Evolutionary conservation across 139 green algal genomes (phyloP).

Genomic region (Chlorella sp.): DNA sequence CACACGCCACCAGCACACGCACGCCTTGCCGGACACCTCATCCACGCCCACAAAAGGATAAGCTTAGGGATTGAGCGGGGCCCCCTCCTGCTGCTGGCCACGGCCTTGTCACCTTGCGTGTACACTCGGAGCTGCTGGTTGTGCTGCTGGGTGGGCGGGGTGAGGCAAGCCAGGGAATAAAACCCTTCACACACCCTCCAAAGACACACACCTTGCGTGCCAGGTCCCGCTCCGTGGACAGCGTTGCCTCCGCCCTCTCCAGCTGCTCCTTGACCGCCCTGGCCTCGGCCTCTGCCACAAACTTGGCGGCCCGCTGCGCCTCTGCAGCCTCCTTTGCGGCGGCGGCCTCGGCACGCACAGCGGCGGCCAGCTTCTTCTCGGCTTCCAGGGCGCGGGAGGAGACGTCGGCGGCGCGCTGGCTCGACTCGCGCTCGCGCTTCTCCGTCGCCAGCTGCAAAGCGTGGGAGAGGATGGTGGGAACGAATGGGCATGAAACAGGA

Average conservation of each 20-base stretch:
- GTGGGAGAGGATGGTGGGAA: not conserved
- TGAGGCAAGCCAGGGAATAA: too few relatives aligned
- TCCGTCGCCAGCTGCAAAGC: slow-evolving; percentile 20
- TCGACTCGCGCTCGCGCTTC: slow-evolving; percentile 27
- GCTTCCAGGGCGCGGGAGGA: slow-evolving; percentile 24
- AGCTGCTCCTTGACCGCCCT: slow-evolving; percentile 16
- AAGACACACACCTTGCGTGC: slow-evolving; percentile 23
- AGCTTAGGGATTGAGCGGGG: too few relatives aligned
- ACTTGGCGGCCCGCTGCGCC: slow-evolving; percentile 23
- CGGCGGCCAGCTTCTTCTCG: slow-evolving; percentile 41
- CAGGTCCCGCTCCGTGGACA: slow-evolving; percentile 28
- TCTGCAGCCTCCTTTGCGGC: slow-evolving; percentile 5
- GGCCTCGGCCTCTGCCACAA: slow-evolving; percentile 30
- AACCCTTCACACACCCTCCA: not conserved
- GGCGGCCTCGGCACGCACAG: slow-evolving; percentile 17
- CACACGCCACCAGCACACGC: too few relatives aligned
- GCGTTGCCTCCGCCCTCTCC: slow-evolving; percentile 9
- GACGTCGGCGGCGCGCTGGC: slow-evolving; percentile 23
- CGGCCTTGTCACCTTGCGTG: too few relatives aligned
- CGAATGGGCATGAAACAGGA: too few relatives aligned
- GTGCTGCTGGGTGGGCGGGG: too few relatives aligned
- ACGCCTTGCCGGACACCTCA: too few relatives aligned
- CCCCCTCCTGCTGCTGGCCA: too few relatives aligned
- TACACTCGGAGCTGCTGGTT: too few relatives aligned
- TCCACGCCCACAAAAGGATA: too few relatives aligned